Conservation (phyloP, 768 basidiomycete species). For the Pleurotus giganteus region DNA sequence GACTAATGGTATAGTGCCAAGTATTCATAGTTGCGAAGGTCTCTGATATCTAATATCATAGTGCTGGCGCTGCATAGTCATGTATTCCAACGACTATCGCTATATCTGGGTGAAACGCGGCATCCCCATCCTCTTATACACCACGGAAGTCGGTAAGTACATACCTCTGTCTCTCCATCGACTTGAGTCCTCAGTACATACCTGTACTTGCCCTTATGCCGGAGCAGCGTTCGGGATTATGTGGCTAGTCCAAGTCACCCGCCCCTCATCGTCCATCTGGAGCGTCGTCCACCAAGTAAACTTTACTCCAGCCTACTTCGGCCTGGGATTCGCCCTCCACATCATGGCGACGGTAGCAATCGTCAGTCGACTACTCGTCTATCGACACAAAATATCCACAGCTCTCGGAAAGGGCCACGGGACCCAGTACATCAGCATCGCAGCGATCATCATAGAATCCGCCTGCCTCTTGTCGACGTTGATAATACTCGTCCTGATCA, state of each 20-base stretch:
- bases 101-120: constrained; percentile 8
- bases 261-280: constrained; percentile 12
- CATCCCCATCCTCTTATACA: constrained; percentile 8
- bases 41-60: constrained; percentile 8
- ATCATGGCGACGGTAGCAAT: constrained; percentile 31
- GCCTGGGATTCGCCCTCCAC: constrained; percentile 27
- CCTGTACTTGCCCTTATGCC: background rate
- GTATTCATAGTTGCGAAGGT: background rate
- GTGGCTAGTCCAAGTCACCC: constrained; percentile 9
- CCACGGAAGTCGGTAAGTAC: constrained; percentile 6
- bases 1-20: constrained; percentile 15
- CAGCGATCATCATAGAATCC: constrained; percentile 33
- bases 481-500: constrained; percentile 28
- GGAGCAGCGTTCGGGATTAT: constrained; percentile 10
- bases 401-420: constrained; percentile 22
- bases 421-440: constrained; percentile 23
- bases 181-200: background rate
- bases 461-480: constrained; percentile 25
- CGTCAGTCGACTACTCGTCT: constrained; percentile 22
- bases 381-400: constrained; percentile 15
- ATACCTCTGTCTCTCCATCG: background rate
- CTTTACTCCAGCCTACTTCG: constrained; percentile 23
- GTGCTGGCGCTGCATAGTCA: constrained; percentile 14
- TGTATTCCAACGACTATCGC: constrained; percentile 4
- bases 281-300: constrained; percentile 14